Evolutionary conservation across 2,329 filamentous ascomycete genomes (phyloP).

Genomic region (Penicillium sp.): DNA sequence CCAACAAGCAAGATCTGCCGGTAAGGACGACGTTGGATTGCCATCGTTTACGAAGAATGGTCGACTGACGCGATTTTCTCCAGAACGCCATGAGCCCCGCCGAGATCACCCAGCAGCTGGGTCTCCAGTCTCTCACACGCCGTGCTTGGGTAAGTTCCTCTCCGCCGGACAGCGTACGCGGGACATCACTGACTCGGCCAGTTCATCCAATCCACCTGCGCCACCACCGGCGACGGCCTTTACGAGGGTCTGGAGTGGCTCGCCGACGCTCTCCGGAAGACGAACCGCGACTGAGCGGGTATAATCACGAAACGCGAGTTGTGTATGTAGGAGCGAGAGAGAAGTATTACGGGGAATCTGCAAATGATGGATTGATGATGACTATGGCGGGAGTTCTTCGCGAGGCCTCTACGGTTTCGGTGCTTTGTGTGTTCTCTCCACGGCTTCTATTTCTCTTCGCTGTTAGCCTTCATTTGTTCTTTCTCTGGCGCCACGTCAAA

Average conservation of each 20-base stretch:
- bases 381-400: constrained; percentile 36
- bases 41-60: not conserved
- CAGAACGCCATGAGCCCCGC: constrained; percentile 99
- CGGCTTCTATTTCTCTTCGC: constrained; percentile 38
- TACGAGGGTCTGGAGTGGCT: constrained; percentile 98
- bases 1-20: constrained; percentile 99
- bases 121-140: constrained; percentile 97
- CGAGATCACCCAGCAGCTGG: constrained; percentile 99
- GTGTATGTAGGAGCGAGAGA: constrained; percentile 26
- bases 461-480: constrained; percentile 40
- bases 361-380: constrained; percentile 38
- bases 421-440: constrained; percentile 37
- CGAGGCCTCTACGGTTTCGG: constrained; percentile 33
- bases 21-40: constrained; percentile 55
- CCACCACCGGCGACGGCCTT: constrained; percentile 97
- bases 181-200: constrained; percentile 39
- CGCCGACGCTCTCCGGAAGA: constrained; percentile 77
- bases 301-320: constrained; percentile 28
- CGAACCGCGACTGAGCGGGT: constrained; percentile 48
- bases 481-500: constrained; percentile 36
- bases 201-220: constrained; percentile 99
- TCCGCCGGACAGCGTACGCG: constrained; percentile 6
- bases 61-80: constrained; percentile 29
- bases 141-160: constrained; percentile 84
- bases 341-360: constrained; percentile 35